These are phyloP conservation scores for Phialemoniopsis sp. DNA, from an alignment of 2,329 filamentous ascomycete species.

Conservation along the genomic window DNA sequence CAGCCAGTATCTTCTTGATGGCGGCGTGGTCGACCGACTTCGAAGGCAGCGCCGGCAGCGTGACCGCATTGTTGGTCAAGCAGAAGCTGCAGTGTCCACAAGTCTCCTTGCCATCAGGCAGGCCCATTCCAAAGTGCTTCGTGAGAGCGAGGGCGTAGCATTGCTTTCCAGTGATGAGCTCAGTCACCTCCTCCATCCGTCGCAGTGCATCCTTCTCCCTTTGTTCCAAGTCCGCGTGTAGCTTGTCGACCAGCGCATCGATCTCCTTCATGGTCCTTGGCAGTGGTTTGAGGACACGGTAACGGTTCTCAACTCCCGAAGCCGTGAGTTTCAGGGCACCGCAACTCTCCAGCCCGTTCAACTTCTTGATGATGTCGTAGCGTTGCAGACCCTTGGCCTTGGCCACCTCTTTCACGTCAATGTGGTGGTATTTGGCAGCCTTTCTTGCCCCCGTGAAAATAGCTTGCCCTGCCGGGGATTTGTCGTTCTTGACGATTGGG, in stretches of 20 bases:
- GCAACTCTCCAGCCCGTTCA: slow-evolving; percentile 48
- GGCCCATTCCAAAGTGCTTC: slow-evolving; percentile 51
- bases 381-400: slow-evolving; percentile 28
- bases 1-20: slow-evolving; percentile 37
- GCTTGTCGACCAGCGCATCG: slow-evolving; percentile 34
- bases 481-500: slow-evolving; percentile 24
- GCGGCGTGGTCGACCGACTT: slow-evolving; percentile 29
- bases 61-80: slow-evolving; percentile 27
- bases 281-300: slow-evolving; percentile 41
- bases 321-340: slow-evolving; percentile 46
- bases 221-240: slow-evolving; percentile 44
- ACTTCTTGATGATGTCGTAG: slow-evolving; percentile 44
- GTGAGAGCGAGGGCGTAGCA: slow-evolving; percentile 52
- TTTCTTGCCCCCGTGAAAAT: slow-evolving; percentile 36
- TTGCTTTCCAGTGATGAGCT: slow-evolving; percentile 44
- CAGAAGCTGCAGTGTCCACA: slow-evolving; percentile 56
- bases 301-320: slow-evolving; percentile 48
- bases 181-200: slow-evolving; percentile 43
- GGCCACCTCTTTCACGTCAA: slow-evolving; percentile 43
- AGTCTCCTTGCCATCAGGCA: slow-evolving; percentile 33
- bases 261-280: slow-evolving; percentile 37
- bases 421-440: slow-evolving; percentile 31
- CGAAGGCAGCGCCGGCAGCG: slow-evolving; percentile 30
- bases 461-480: slow-evolving; percentile 33
- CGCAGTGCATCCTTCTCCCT: slow-evolving; percentile 50